These are phyloP conservation scores for Trametes versicolor DNA, from an alignment of 1,284 basidiomycete species.

Conservation along the genomic window DNA sequence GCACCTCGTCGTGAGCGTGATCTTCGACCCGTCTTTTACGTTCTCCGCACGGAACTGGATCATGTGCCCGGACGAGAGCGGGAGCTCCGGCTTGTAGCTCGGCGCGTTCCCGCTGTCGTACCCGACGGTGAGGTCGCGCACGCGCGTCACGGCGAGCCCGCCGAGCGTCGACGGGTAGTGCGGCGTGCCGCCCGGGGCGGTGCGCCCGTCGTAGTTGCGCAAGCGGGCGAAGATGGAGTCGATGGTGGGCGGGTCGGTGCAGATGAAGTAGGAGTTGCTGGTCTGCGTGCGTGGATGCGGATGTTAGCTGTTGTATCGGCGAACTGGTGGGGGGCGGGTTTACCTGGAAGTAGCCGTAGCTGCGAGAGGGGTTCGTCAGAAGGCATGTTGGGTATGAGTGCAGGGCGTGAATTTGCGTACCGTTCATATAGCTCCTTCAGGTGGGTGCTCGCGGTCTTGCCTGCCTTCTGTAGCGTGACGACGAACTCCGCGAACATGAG, in stretches of 20 bases:
- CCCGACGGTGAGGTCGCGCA: conserved; percentile 79
- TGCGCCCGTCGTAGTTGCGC: conserved; percentile 60
- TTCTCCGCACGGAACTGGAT: conserved; percentile 75
- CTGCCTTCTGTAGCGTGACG: conserved; percentile 56
- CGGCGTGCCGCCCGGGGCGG: conserved; percentile 44
- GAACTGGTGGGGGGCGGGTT: conserved; percentile 14
- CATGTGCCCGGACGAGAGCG: conserved; percentile 86
- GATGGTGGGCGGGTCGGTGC: conserved; percentile 68
- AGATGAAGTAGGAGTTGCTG: conserved; percentile 85
- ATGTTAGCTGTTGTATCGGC: neutral
- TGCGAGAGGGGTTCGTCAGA: conserved; percentile 30
- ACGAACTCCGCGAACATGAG: conserved; percentile 76
- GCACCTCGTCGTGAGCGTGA: conserved; percentile 75
- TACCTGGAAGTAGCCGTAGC: conserved; percentile 68
- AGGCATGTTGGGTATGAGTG: conserved; percentile 6
- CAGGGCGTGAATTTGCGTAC: conserved; percentile 47
- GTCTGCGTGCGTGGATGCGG: conserved; percentile 57
- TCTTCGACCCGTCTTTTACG: conserved; percentile 52
- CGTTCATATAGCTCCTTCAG: conserved; percentile 72
- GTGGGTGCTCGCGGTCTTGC: conserved; percentile 63
- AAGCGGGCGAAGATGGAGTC: conserved; percentile 74
- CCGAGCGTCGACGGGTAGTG: conserved; percentile 72
- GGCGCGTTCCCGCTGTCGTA: conserved; percentile 81
- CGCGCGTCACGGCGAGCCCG: conserved; percentile 63
- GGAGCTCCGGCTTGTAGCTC: conserved; percentile 67